Base-by-base conservation (phyloP, 176 grass and related monocot species). In the Eremochloa ophiuroides region DNA sequence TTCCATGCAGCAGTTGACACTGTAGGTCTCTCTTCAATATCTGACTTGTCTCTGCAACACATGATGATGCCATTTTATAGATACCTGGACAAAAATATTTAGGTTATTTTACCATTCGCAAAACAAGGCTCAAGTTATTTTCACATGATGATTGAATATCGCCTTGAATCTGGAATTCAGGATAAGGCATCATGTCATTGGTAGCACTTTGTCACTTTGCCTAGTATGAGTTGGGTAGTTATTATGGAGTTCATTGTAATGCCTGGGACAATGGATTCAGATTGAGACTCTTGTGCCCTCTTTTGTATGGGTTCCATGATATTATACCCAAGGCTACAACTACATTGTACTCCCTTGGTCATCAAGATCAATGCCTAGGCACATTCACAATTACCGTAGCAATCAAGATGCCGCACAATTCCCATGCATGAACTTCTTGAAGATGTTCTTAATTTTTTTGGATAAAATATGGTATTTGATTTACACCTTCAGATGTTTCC, bases 51-150 rank as follows among this genome's bases (percentile, higher is more conserved):
- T 38, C 46, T 63, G 41, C 25, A 73, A 37, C n/a, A 48, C 48
- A 31, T 22, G 40, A 20, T 37, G 55, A 62, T 73, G 27, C 67
- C 22, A 46, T 82, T 82, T 82, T 63, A 11, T 48, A 71, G 60
- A 43, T 33, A 59, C 14, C 18, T 12, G 22, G 29, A 33, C 34
- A 17, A 30, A 8, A 81, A n/a, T 43, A 29, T 63, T n/a, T 60
- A 71, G 66, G 35, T 28, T 41, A 29, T 41, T 46, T 70, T 27
- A 43, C 27, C 27, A 34, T 56, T 82, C 42, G 5, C 67, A 28
- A 43, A 61, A 26, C 38, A 62, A 71, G 31, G 40, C 48, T 40
- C 44, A 68, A 43, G 50, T 7, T 71, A 13, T 62, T 73, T 6
- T 31, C 10, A 15, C 23, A 28, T 13, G 25, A 14, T 28, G 25